Base-by-base conservation (phyloP, 2,329 filamentous ascomycete genomes). In the Cordyceps javanica region DNA sequence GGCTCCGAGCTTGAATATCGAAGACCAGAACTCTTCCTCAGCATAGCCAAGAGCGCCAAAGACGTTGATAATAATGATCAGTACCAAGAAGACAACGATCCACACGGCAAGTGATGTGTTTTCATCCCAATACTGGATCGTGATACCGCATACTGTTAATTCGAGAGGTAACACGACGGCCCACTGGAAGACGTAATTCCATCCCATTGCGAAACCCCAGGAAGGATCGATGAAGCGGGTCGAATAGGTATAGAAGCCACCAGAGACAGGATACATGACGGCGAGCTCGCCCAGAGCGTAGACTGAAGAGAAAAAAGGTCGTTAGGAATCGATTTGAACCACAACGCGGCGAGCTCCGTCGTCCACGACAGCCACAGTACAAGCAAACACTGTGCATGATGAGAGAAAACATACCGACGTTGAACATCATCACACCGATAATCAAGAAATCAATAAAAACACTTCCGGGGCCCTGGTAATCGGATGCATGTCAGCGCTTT, bases 11-110 rank as follows among this genome's bases (percentile, higher is more conserved):
- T 87, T 87, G 59, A 86, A 71, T 6, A 78, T 67, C 6, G 79
- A 77, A 1, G 84, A 76, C 66, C 79, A 74, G 64, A 86, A 87
- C 63, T 87, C 83, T 58, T 86, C 83, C 63, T 80, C 82, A 13
- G 73, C 80, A 58, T 82, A 82, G 7, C 79, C 79, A 3, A 78
- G 69, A 1, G 82, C 77, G 13, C 82, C 82, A 48, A 83, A 83
- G 45, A 84, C 62, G 64, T 83, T 82, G 67, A 84, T 73, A 4
- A 77, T 63, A 19, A 81, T 71, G 26, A 85, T 77, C 23, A 76
- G 65, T 25, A 73, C 68, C 5, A 82, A 72, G 64, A 86, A 85
- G 3, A 85, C 70, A 5, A 77, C 75, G 51, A 85, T 80, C 74
- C 82, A 85, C 38, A 83, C 79, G 23, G 68, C 77, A 39, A 74